phyloP scores from a whole-genome alignment of 495 filamentous ascomycete genomes.

The Podospora pseudocomata region DNA sequence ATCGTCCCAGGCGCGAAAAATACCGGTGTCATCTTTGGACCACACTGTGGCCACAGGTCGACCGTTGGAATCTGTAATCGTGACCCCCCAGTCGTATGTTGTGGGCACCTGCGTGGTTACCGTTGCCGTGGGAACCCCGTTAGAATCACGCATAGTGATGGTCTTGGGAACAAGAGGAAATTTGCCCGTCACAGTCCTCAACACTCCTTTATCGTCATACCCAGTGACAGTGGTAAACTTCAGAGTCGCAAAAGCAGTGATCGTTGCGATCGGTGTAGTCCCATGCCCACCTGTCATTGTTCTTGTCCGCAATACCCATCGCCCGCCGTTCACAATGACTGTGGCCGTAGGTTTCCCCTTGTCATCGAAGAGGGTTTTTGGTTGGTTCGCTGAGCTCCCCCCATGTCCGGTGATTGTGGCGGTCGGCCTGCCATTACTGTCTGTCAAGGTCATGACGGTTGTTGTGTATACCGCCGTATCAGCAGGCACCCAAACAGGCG shows the following conservation, averaged over 20 bases:
- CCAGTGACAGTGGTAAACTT: neutral
- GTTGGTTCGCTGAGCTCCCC: neutral
- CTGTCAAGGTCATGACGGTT: neutral
- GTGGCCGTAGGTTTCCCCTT: neutral
- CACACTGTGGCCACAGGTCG: neutral
- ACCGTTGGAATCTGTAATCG: neutral
- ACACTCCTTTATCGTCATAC: neutral
- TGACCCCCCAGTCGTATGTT: neutral
- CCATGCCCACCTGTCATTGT: neutral
- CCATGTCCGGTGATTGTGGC: neutral
- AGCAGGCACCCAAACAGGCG: neutral
- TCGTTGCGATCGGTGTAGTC: neutral
- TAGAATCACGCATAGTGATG: neutral
- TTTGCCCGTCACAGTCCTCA: neutral
- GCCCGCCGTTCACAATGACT: neutral
- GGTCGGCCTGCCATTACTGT: neutral
- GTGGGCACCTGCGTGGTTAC: neutral
- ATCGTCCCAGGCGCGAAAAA: neutral
- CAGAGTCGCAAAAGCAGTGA: neutral
- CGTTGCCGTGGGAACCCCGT: neutral
- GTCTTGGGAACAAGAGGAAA: neutral
- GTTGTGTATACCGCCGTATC: neutral
- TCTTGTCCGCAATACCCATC: neutral
- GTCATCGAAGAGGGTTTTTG: neutral
- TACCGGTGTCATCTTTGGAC: neutral